Percentiles rank a stretch among this genome's conserved stretches.
phyloP scores from a whole-genome alignment of 129 eudicot genomes.

The Ambrosia trifida region DNA sequence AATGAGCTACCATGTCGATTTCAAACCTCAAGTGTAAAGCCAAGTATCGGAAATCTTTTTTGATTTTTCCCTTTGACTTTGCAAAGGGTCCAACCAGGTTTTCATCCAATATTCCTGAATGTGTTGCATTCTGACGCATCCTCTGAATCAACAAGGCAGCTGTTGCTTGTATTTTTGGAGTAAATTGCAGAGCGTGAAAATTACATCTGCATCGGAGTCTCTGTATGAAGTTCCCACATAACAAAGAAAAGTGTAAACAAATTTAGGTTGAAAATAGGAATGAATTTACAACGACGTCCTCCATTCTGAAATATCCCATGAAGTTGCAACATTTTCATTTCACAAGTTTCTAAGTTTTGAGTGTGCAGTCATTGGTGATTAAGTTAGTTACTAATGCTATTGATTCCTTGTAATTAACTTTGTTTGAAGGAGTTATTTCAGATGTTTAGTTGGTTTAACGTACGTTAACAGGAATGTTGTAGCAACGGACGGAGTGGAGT shows the following conservation, averaged over 20 bases:
- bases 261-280: conserved; percentile 1
- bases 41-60: conserved; percentile 61
- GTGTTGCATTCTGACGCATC: conserved; percentile 80
- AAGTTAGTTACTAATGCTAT: background rate
- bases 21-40: conserved; percentile 97
- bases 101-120: conserved; percentile 64
- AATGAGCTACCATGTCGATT: conserved; percentile 99
- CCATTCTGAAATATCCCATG: background rate
- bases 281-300: background rate
- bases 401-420: background rate
- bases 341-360: conserved; percentile 7
- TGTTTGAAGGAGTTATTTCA: background rate
- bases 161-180: conserved; percentile 81
- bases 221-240: conserved; percentile 71
- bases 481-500: conserved; percentile 6
- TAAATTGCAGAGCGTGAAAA: conserved; percentile 88
- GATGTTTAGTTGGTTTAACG: background rate
- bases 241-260: conserved; percentile 40
- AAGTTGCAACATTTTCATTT: conserved; percentile 7
- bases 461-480: no score
- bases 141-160: conserved; percentile 76
- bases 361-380: background rate
- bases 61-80: conserved; percentile 48
- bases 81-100: conserved; percentile 84
- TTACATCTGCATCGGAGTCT: conserved; percentile 99